A percentile compares a stretch with the other conserved stretches of the same genome.
These are phyloP conservation scores for Kentomonas sorsogonicus DNA, from an alignment of 208 protist species.

Conservation along the genomic window DNA sequence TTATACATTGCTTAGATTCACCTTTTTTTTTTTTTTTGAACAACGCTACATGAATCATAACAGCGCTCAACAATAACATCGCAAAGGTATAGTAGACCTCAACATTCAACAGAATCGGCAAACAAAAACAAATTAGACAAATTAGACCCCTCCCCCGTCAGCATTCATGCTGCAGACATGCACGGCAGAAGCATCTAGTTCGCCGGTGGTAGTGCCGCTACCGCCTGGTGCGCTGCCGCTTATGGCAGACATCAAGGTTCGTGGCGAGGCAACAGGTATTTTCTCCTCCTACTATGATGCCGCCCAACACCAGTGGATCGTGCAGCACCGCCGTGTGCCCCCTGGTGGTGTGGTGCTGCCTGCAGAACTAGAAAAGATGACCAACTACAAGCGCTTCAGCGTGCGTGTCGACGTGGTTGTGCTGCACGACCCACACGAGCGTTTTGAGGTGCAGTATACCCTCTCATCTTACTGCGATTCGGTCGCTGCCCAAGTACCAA, in stretches of 20 bases:
- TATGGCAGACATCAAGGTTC: conserved; percentile 19
- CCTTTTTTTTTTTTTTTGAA: too few species aligned
- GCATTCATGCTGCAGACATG: too few species aligned
- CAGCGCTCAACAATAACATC: too few species aligned
- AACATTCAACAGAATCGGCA: too few species aligned
- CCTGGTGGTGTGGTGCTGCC: neutral
- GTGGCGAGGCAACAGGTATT: conserved; percentile 27
- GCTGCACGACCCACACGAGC: conserved; percentile 34
- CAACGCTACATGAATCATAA: too few species aligned
- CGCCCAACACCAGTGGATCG: conserved; percentile 39
- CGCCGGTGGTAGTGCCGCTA: conserved; percentile 23
- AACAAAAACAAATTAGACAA: too few species aligned
- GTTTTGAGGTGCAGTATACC: conserved; percentile 30
- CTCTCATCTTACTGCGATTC: too few species aligned
- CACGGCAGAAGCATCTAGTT: too few species aligned
- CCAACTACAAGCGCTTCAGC: conserved; percentile 1
- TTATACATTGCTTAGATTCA: too few species aligned
- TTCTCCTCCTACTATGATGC: conserved; percentile 55
- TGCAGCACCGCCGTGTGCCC: conserved; percentile 34
- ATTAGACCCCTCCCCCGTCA: too few species aligned
- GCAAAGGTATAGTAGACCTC: too few species aligned
- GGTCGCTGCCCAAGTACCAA: too few species aligned
- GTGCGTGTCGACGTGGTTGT: conserved; percentile 35
- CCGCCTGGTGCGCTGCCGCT: conserved; percentile 35
- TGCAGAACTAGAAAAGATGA: neutral